A percentile compares a stretch with the other conserved stretches of the same genome.
Conservation (phyloP, 108 stramenopile genomes). For the Thalassiosira profunda region DNA sequence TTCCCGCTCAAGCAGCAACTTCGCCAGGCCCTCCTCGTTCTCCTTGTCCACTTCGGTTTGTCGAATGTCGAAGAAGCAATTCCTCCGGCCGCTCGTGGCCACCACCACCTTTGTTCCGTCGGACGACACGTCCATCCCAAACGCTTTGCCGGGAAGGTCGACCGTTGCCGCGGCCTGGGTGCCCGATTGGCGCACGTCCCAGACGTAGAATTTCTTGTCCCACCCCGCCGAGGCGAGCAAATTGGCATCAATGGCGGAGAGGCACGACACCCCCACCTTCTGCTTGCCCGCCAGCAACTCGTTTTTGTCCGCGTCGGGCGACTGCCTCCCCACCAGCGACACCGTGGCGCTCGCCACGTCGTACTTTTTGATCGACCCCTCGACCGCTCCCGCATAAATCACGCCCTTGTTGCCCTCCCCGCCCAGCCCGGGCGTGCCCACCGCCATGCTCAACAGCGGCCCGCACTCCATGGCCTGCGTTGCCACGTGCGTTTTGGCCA, state of each 20-base stretch:
- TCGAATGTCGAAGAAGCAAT: constrained; percentile 63
- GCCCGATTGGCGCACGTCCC: constrained; percentile 61
- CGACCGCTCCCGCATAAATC: constrained; percentile 71
- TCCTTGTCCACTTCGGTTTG: background rate
- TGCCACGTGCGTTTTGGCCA: constrained; percentile 19
- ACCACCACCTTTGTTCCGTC: constrained; percentile 59
- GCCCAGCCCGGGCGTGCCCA: background rate
- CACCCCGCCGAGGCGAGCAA: constrained; percentile 80
- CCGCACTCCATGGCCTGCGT: constrained; percentile 72
- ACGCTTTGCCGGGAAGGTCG: constrained; percentile 85
- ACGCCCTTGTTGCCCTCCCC: background rate
- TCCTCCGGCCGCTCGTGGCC: constrained; percentile 65
- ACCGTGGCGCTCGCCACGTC: constrained; percentile 30
- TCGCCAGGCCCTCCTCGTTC: background rate
- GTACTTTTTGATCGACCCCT: constrained; percentile 58
- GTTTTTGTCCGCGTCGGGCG: background rate
- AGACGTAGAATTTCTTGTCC: constrained; percentile 66
- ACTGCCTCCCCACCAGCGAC: constrained; percentile 40
- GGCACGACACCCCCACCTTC: constrained; percentile 51
- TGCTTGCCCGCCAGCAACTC: background rate
- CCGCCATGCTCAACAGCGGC: constrained; percentile 72
- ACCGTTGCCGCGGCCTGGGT: constrained; percentile 18
- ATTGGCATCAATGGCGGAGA: constrained; percentile 11
- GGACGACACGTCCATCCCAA: constrained; percentile 68
- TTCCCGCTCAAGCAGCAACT: constrained; percentile 73